Percentiles rank a stretch among this genome's conserved stretches.
Evolutionary conservation across 2,329 filamentous ascomycete genomes (phyloP).

Genomic region (Emmonsia crescens): DNA sequence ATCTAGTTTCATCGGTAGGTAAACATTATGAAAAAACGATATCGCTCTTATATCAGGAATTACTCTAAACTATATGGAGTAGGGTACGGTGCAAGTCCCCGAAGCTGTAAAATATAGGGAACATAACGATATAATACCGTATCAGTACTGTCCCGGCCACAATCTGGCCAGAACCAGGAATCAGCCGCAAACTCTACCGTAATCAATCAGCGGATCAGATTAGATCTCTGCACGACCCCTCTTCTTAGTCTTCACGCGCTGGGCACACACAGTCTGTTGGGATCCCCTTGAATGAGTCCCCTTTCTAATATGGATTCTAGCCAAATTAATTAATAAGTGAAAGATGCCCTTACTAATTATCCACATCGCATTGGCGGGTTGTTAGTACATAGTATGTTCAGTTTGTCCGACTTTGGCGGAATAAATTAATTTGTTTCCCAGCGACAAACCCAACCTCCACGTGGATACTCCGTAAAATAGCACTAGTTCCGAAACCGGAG

Average conservation of each 20-base stretch:
- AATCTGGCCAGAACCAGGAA: not conserved
- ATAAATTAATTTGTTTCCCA: too few relatives aligned
- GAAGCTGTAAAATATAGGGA: not conserved
- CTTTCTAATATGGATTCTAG: too few relatives aligned
- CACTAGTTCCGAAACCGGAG: too few relatives aligned
- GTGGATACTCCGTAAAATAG: too few relatives aligned
- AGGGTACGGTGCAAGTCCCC: not conserved
- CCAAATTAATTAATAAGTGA: too few relatives aligned
- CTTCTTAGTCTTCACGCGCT: too few relatives aligned
- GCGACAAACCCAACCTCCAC: too few relatives aligned
- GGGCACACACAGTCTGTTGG: not conserved
- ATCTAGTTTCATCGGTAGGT: too few relatives aligned
- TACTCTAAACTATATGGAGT: not conserved
- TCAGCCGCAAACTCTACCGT: not conserved
- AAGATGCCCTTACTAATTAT: too few relatives aligned
- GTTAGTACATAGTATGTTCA: too few relatives aligned
- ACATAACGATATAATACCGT: not conserved
- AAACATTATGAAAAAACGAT: not conserved
- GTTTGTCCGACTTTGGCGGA: too few relatives aligned
- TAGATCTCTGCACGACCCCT: slow-evolving; percentile 5
- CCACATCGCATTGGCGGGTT: too few relatives aligned
- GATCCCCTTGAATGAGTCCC: not conserved
- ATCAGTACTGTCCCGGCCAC: not conserved
- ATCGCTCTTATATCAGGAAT: not conserved
- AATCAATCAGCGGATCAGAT: slow-evolving; percentile 12